Evolutionary conservation across 495 filamentous ascomycete genomes (phyloP).

Genomic region (Podospora australis): DNA sequence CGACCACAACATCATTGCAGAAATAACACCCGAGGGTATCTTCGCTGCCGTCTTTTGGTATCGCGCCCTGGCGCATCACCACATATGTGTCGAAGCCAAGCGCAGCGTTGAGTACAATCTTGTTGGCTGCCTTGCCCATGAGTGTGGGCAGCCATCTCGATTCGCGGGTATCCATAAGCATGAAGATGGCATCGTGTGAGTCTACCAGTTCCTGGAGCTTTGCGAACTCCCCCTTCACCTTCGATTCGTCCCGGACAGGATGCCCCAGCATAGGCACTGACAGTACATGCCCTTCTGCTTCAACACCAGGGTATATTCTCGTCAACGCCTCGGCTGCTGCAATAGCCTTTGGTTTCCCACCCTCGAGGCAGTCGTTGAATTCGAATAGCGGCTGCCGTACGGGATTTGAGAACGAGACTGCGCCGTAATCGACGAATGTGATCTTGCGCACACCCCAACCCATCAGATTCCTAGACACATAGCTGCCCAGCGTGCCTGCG

Average conservation of each 20-base stretch:
- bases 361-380: slow-evolving; percentile 80
- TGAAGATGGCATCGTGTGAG: slow-evolving; percentile 85
- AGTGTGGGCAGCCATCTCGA: slow-evolving; percentile 95
- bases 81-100: slow-evolving; percentile 95
- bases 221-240: slow-evolving; percentile 65
- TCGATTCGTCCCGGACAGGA: slow-evolving; percentile 64
- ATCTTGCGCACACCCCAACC: slow-evolving; percentile 97
- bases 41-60: slow-evolving; percentile 40
- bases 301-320: slow-evolving; percentile 86
- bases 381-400: slow-evolving; percentile 90
- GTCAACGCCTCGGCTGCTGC: slow-evolving; percentile 74
- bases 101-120: slow-evolving; percentile 94
- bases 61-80: slow-evolving; percentile 86
- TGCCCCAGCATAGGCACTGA: slow-evolving; percentile 95
- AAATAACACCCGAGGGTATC: slow-evolving; percentile 90
- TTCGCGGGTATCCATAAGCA: slow-evolving; percentile 94
- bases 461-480: slow-evolving; percentile 84
- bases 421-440: slow-evolving; percentile 92
- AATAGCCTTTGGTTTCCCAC: slow-evolving; percentile 76
- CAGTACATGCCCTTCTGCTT: slow-evolving; percentile 67
- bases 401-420: slow-evolving; percentile 94
- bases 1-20: slow-evolving; percentile 95
- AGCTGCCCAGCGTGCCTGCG: slow-evolving; percentile 88
- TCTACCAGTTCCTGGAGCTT: slow-evolving; percentile 68
- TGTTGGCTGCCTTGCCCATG: slow-evolving; percentile 87